These are phyloP conservation scores for Penstemon barbatus DNA, from an alignment of 257 asterid genomes.

Conservation along the genomic window DNA sequence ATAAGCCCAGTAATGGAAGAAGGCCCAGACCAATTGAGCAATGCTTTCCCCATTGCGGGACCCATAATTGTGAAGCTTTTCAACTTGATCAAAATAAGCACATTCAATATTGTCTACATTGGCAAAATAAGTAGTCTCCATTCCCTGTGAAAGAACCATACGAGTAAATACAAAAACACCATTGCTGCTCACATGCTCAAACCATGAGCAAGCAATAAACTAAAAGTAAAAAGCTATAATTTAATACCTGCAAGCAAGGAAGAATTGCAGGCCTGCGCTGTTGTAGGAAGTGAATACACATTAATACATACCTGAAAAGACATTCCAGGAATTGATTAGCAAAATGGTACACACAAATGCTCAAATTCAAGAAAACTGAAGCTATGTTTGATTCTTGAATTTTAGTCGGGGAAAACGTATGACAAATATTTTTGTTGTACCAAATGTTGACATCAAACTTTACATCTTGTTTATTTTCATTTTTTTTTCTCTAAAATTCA, in stretches of 20 bases:
- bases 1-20: conserved; percentile 93
- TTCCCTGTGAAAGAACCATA: conserved; percentile 45
- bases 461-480: too few relatives aligned
- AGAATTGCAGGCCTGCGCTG: conserved; percentile 92
- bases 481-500: too few relatives aligned
- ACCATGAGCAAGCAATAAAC: too few relatives aligned
- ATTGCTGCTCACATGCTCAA: too few relatives aligned
- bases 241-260: conserved; percentile 91
- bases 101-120: conserved; percentile 66
- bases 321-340: conserved; percentile 28
- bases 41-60: conserved; percentile 64
- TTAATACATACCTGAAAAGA: conserved; percentile 82
- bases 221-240: neutral
- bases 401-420: too few relatives aligned
- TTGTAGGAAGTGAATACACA: conserved; percentile 98
- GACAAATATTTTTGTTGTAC: too few relatives aligned
- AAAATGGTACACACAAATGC: neutral
- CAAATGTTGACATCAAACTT: too few relatives aligned
- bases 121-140: conserved; percentile 61
- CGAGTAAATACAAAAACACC: neutral
- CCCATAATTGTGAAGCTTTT: conserved; percentile 63
- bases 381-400: too few relatives aligned
- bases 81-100: conserved; percentile 81
- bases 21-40: conserved; percentile 73
- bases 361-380: conserved; percentile 8